These are phyloP conservation scores for Monosporascus ibericus DNA, from an alignment of 2,329 filamentous ascomycete species.

Conservation along the genomic window DNA sequence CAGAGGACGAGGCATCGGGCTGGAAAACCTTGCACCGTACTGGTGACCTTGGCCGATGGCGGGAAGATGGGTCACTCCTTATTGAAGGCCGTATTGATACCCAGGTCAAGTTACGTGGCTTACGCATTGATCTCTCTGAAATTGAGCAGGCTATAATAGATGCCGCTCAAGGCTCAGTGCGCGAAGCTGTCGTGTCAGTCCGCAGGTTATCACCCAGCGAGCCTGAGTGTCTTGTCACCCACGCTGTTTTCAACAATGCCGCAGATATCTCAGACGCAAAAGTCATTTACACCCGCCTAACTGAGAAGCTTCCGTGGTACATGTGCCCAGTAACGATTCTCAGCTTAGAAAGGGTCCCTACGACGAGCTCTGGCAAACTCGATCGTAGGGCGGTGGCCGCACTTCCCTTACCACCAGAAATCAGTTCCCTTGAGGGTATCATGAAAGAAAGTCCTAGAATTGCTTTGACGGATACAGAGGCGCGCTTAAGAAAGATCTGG, in stretches of 20 bases:
- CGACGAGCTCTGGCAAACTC: slow-evolving; percentile 23
- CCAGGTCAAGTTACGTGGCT: slow-evolving; percentile 35
- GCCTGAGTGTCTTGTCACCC: slow-evolving; percentile 15
- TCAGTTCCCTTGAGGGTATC: too few relatives aligned
- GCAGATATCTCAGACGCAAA: background rate
- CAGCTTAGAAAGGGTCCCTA: slow-evolving; percentile 19
- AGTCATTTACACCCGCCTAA: slow-evolving; percentile 6
- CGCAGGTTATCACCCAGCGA: too few relatives aligned
- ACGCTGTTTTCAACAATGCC: slow-evolving; percentile 9
- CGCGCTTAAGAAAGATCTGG: slow-evolving; percentile 1
- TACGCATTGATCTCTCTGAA: slow-evolving; percentile 36
- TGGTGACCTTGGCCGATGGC: background rate
- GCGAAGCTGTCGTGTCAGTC: slow-evolving; percentile 17
- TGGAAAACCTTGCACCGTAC: slow-evolving; percentile 10
- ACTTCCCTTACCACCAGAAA: slow-evolving; percentile 21
- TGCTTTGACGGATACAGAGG: background rate
- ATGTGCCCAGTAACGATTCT: slow-evolving; percentile 26
- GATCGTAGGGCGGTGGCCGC: slow-evolving; percentile 21
- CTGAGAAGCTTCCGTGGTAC: slow-evolving; percentile 23
- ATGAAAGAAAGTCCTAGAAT: slow-evolving; percentile 4
- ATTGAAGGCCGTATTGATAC: slow-evolving; percentile 30
- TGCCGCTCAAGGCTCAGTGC: slow-evolving; percentile 10
- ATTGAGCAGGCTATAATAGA: slow-evolving; percentile 20
- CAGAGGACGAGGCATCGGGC: background rate
- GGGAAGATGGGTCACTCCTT: background rate